Evolutionary conservation across 1,284 basidiomycete species (phyloP), one percentile per base, ranked within the genome.

Genomic region (Pseudozyma thailandica): DNA sequence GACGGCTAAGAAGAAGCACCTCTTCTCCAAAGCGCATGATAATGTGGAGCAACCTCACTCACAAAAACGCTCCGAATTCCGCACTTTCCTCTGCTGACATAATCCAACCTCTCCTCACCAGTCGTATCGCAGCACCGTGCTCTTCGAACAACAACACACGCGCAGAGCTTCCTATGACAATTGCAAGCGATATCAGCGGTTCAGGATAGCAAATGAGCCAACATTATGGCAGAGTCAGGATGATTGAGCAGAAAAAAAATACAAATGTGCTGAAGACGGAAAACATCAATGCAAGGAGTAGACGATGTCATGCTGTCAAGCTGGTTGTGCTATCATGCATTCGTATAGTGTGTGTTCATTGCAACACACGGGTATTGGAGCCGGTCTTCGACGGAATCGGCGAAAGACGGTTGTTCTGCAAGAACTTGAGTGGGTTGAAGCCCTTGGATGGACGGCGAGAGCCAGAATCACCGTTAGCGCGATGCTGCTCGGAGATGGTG

Each of bases 371-470:
- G 21, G 23, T 37, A 28, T 35, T 25, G n/a, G 33, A 12, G n/a
- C 48, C 64, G 13, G 45, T 43, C 49, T 63, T 59, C n/a, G 52
- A 35, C 7, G 68, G 68, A n/a, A 71, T 39, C 25, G 68, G 57
- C 30, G 68, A 65, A 31, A 71, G 50, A 21, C 68, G 68, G 33
- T 71, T 66, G 45, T 55, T 59, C 16, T 66, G 69, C 33, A 72
- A 27, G 55, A 72, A 72, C 9, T 45, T 50, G 35, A 72, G 52
- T 9, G 58, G 48, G 25, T 56, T 62, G 50, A 66, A 58, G 28
- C 56, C 51, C 42, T 38, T 62, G 27, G 50, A 54, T 12, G 50
- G 23, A 10, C 59, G 44, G 21, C 62, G 41, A 10, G 42, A 25
- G 4, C 45, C 48, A 9, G 6, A 6, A 9, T 37, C 39, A 4